Percentiles rank a stretch among this genome's conserved stretches.
Evolutionary conservation across 208 protist species (phyloP).

Genomic region (Crithidia acanthocephali): DNA sequence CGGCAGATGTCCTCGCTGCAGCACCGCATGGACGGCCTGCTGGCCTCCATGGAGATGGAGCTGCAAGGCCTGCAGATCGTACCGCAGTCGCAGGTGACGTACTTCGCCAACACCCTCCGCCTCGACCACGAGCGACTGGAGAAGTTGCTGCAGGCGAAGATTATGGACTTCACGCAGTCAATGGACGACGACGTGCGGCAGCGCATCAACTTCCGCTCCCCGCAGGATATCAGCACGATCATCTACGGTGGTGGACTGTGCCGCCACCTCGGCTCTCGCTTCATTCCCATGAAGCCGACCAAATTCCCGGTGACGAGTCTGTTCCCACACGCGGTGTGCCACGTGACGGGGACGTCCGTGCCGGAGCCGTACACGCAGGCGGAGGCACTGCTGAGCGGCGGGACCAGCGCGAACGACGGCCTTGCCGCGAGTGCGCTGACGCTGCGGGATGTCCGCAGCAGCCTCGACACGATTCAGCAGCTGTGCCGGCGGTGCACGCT

Average conservation of each 20-base stretch:
- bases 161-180: conserved; percentile 82
- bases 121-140: conserved; percentile 78
- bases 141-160: conserved; percentile 83
- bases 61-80: conserved; percentile 79
- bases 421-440: conserved; percentile 24
- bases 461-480: conserved; percentile 52
- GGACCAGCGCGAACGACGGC: not conserved
- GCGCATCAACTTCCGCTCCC: conserved; percentile 87
- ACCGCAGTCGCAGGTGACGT: conserved; percentile 66
- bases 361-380: conserved; percentile 66
- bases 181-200: conserved; percentile 89
- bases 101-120: conserved; percentile 69
- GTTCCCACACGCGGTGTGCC: conserved; percentile 80
- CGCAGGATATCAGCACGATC: conserved; percentile 91
- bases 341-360: conserved; percentile 66
- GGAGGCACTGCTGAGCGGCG: conserved; percentile 46
- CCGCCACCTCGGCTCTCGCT: conserved; percentile 78
- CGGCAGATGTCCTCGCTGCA: conserved; percentile 83
- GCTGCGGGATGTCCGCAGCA: conserved; percentile 27
- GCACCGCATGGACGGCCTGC: conserved; percentile 92
- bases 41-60: conserved; percentile 93
- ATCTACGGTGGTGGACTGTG: conserved; percentile 90
- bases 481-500: conserved; percentile 48
- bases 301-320: conserved; percentile 68
- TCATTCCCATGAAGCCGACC: conserved; percentile 60